A percentile compares a stretch with the other conserved stretches of the same genome.
phyloP scores from a whole-genome alignment of 371 early-diverging fungal genomes.

The Saksenaea oblongispora region DNA sequence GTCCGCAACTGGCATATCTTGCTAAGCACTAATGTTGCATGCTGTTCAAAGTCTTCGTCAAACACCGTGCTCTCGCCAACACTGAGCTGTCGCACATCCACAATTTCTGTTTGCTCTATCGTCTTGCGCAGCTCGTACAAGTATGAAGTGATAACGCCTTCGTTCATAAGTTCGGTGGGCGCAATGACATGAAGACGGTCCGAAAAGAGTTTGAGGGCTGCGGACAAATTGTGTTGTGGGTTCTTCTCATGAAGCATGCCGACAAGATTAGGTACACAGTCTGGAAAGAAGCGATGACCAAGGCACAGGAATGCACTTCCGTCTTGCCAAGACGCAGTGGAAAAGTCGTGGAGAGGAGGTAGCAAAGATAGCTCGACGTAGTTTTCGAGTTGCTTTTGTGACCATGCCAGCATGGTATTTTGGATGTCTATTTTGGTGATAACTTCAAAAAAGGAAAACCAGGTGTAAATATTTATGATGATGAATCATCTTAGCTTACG shows the following conservation, averaged over 20 bases:
- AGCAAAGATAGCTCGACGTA: slow-evolving; percentile 31
- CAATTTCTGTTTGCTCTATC: slow-evolving; percentile 4
- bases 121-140: slow-evolving; percentile 7
- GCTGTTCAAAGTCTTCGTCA: slow-evolving; percentile 21
- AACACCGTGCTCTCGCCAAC: slow-evolving; percentile 13
- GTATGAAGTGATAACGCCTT: slow-evolving; percentile 5
- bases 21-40: slow-evolving; percentile 12
- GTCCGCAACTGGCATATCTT: slow-evolving; percentile 17
- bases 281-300: slow-evolving; percentile 38
- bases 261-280: slow-evolving; percentile 24
- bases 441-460: slow-evolving; percentile 5
- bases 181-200: slow-evolving; percentile 9
- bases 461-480: background rate
- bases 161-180: background rate
- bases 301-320: slow-evolving; percentile 28
- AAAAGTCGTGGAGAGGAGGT: slow-evolving; percentile 14
- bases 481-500: background rate
- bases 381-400: slow-evolving; percentile 30
- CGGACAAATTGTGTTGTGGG: background rate
- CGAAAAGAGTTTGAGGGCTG: slow-evolving; percentile 14
- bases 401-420: slow-evolving; percentile 46
- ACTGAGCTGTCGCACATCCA: slow-evolving; percentile 10
- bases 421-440: slow-evolving; percentile 6
- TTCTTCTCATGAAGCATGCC: slow-evolving; percentile 9
- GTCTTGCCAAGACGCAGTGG: slow-evolving; percentile 12